These are phyloP conservation scores for Fonsecaea monophora DNA, from an alignment of 2,329 filamentous ascomycete species.

Conservation along the genomic window DNA sequence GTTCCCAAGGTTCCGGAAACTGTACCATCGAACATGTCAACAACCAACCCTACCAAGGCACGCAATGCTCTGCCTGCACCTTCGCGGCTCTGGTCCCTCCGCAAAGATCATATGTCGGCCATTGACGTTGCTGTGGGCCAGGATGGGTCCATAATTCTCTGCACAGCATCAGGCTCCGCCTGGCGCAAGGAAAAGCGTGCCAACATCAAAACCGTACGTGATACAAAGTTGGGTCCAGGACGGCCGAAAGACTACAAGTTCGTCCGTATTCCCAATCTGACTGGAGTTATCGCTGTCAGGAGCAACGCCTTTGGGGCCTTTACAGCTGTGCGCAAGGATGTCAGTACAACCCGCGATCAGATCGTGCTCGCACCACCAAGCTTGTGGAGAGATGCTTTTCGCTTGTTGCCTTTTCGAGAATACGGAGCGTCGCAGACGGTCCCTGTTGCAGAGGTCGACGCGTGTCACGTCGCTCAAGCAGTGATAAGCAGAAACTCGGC, in stretches of 20 bases:
- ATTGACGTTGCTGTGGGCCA: conserved; percentile 87
- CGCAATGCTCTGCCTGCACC: conserved; percentile 79
- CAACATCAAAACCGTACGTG: conserved; percentile 68
- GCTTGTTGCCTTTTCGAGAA: conserved; percentile 71
- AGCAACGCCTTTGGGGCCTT: conserved; percentile 91
- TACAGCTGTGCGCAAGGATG: conserved; percentile 83
- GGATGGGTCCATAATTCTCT: conserved; percentile 92
- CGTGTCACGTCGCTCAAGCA: conserved; percentile 48
- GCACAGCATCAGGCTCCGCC: conserved; percentile 88
- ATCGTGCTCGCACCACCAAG: conserved; percentile 71
- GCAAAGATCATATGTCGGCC: conserved; percentile 82
- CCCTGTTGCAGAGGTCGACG: conserved; percentile 43
- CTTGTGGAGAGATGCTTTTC: conserved; percentile 75
- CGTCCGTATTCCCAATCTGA: conserved; percentile 84
- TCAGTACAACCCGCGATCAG: conserved; percentile 76
- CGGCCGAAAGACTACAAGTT: conserved; percentile 94
- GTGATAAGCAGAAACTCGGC: conserved; percentile 55
- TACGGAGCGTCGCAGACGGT: conserved; percentile 60
- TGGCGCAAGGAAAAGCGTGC: conserved; percentile 86
- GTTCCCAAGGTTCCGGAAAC: conserved; percentile 72
- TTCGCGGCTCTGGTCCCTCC: conserved; percentile 84
- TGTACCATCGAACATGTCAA: conserved; percentile 70
- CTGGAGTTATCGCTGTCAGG: conserved; percentile 80
- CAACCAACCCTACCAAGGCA: conserved; percentile 91
- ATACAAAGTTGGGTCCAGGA: conserved; percentile 56